Base-by-base conservation (phyloP, 345 rosid species). In the Gossypium thurberi region DNA sequence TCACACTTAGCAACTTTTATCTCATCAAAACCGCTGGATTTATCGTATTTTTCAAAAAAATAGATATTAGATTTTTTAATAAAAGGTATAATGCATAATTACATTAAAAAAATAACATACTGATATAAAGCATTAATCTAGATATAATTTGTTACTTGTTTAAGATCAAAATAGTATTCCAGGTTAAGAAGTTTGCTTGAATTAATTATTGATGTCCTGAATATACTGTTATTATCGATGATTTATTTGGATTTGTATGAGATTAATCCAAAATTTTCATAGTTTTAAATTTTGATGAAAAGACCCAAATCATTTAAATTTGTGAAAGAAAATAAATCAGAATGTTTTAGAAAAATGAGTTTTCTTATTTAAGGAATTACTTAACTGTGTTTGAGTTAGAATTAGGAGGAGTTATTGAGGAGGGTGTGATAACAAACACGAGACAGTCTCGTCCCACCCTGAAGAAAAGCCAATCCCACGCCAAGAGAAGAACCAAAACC, bases 391-490 rank as follows among this genome's bases (percentile, higher is more conserved):
- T 58, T 12, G 13, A 58, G 63, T 5, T 58, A 58, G 13, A 23
- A 57, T 58, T 58, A 44, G 7, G 10, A 71, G 43, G 40, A 37
- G 42, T 48, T 26, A 56, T 21, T 56, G 60, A n/a, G 59, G 58
- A 8, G 10, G 60, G 74, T 50, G 74, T 21, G 64, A 79, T 72
- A 80, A 77, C 74, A 77, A 74, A 81, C 78, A 75, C 77, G 84
- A 81, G 79, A 81, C 75, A 46, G 64, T 40, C 74, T 59, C 40
- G 33, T 59, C 63, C 77, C 63, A 25, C 14, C 63, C 79, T 51
- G 21, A 75, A 75, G 82, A 78, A 78, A 78, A 69, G 75, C 75
- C 77, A 75, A 78, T 70, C 81, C 75, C 77, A 78, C 75, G 76
- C 79, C 51, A 47, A 47, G 51, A 52, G 21, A 53, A 56, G 51